A percentile compares a stretch with the other conserved stretches of the same genome.
Conservation (phyloP, 768 basidiomycete species). For the Pulveroboletus frians region DNA sequence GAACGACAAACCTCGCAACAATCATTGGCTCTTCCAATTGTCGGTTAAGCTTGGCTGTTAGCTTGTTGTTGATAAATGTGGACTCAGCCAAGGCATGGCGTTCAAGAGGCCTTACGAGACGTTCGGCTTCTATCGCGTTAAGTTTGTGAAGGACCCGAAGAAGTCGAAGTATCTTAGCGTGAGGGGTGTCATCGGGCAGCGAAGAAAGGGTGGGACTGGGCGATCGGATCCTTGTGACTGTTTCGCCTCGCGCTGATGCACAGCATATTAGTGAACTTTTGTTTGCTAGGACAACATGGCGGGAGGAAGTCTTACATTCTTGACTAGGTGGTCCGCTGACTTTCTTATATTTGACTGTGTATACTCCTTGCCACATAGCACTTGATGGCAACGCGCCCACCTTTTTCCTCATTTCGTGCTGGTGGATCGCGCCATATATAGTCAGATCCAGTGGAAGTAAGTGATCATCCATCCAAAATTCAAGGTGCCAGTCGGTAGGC, state of each 20-base stretch:
- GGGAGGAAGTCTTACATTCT: slow-evolving; percentile 46
- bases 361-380: slow-evolving; percentile 85
- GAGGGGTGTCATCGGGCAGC: slow-evolving; percentile 76
- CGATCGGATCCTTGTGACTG: slow-evolving; percentile 51
- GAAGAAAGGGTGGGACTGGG: slow-evolving; percentile 68
- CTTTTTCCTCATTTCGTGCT: slow-evolving; percentile 80
- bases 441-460: slow-evolving; percentile 81
- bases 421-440: slow-evolving; percentile 94
- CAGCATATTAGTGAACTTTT: slow-evolving; percentile 15
- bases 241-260: slow-evolving; percentile 29
- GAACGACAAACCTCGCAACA: slow-evolving; percentile 73
- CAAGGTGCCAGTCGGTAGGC: slow-evolving; percentile 94
- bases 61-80: slow-evolving; percentile 94
- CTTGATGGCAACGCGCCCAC: slow-evolving; percentile 56
- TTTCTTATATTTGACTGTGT: slow-evolving; percentile 91
- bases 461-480: slow-evolving; percentile 92
- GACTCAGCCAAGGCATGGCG: slow-evolving; percentile 67
- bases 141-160: slow-evolving; percentile 83
- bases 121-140: slow-evolving; percentile 68
- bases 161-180: slow-evolving; percentile 86
- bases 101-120: slow-evolving; percentile 42
- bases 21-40: slow-evolving; percentile 99
- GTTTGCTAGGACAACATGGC: background rate
- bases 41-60: slow-evolving; percentile 94
- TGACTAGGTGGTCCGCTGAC: slow-evolving; percentile 70